Base-by-base conservation (phyloP, 306 rosid species). In the Cucurbita moschata region DNA sequence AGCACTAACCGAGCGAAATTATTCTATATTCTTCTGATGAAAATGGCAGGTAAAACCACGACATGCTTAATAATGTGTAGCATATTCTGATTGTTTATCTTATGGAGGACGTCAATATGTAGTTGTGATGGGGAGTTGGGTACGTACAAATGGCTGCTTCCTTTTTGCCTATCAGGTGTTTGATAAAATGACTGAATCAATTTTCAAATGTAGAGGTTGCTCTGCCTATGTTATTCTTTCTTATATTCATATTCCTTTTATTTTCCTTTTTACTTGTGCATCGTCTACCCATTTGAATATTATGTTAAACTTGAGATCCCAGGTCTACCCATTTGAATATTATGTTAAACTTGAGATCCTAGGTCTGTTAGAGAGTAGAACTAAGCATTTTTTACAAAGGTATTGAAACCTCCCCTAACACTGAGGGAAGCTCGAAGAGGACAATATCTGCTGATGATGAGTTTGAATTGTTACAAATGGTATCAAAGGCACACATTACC, bases 1-100 rank as follows among this genome's bases (percentile, higher is more conserved):
- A 21, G 73, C 73, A 68, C 40, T 15, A 68, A 5, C 21, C 8
- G 8, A 47, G 56, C 11, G 10, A 46, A 68, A 68, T 46, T 68
- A 54, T 68, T 68, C 56, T 6, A 68, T 68, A 68, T 68, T 68
- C 73, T 68, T 46, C 21, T 68, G 42, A 68, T 43, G 18, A 40
- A 65, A 65, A 43, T 65, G 71, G n/a, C 71, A 19, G 71, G 15
- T 44, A 47, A 47, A 68, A 30, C 43, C 73, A 12, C 57, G 57
- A 49, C 73, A 69, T 49, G 57, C 73, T 69, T 26, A 69, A 13
- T 49, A 23, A 49, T 14, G 23, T 68, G 57, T 42, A 68, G 42
- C 21, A 68, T 68, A 68, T 68, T 68, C 57, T 68, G 13, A 68
- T 47, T 68, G 57, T 23, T 21, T 66, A 42, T 65, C 54, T 39